Conservation (phyloP, 2,329 filamentous ascomycete genomes). For the Lachnellula willkommii region DNA sequence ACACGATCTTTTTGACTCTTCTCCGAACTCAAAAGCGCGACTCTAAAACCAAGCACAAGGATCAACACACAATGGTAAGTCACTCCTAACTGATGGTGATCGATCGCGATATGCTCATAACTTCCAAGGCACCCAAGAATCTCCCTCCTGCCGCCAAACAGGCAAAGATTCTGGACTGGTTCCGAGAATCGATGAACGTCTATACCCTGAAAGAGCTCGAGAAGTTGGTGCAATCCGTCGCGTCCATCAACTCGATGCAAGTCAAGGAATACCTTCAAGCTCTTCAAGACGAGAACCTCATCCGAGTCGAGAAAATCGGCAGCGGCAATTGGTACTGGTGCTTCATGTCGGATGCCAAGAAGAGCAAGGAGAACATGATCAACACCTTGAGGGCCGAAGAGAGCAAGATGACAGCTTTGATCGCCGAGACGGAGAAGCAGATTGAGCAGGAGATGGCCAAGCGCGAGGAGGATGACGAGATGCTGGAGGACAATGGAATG, state of each 20-base stretch:
- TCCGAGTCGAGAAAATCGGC: constrained; percentile 64
- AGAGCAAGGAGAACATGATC: constrained; percentile 40
- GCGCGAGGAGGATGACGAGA: constrained; percentile 31
- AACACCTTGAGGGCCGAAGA: constrained; percentile 35
- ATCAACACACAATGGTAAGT: neutral
- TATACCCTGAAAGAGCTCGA: constrained; percentile 65
- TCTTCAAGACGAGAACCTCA: constrained; percentile 54
- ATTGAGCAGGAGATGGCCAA: constrained; percentile 33
- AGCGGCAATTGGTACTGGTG: constrained; percentile 70
- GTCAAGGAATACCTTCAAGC: constrained; percentile 62
- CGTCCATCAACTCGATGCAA: constrained; percentile 60
- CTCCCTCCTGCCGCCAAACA: constrained; percentile 54
- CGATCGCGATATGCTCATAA: neutral
- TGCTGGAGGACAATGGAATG: constrained; percentile 25
- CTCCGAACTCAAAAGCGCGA: neutral
- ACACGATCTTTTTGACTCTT: neutral
- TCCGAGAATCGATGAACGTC: constrained; percentile 54
- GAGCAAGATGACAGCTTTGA: constrained; percentile 25
- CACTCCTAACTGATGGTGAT: neutral
- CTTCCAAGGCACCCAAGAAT: constrained; percentile 44
- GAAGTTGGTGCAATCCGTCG: constrained; percentile 55
- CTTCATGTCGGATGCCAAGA: constrained; percentile 50
- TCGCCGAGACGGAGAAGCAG: constrained; percentile 32
- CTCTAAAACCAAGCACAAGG: neutral
- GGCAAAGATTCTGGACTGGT: constrained; percentile 51